Base-by-base conservation (phyloP, 2,329 filamentous ascomycete species). In the Elsinoe arachidis region DNA sequence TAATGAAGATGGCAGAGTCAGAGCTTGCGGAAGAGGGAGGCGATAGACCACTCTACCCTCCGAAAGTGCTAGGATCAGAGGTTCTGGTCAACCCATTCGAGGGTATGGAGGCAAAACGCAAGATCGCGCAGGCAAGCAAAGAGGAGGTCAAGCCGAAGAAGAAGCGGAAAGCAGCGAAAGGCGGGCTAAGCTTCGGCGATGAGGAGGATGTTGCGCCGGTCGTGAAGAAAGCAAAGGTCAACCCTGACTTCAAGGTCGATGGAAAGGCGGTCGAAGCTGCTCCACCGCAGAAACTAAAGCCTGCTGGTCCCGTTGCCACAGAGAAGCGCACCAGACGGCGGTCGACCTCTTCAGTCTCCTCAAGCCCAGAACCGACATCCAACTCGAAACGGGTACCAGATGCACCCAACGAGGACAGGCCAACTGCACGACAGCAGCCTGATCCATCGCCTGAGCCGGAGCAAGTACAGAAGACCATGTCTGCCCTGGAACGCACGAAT, bases 1-100 rank as follows among this genome's bases (percentile, higher is more conserved):
- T 99, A 67, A 85, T 91, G 67, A 95, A 91, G 73, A 96, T 97
- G 78, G 90, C 87, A 17, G 91, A 97, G 69, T 83, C 82, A 0
- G 93, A 97, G 68, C 76, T 95, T 15, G 82, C 86, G 19, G 75
- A 74, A n/a, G 85, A 89, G 56, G 86, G 84, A 14, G 85, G 82
- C 5, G 92, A 97, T 62, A 80, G 90, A 60, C 92, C 92, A 1
- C 73, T 95, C 51, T 99, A 96, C 70, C 86, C 92, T 0, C 82
- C 90, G 35, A 90, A 85, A 70, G 85, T 99, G 59, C 84, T 82
- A 3, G 76, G 78, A 17, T 76, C 87, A 26, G 88, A 93, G 70
- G 83, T 95, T 17, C 70, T 93, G 61, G 82, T 90, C 49, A 93
- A 93, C 66, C 88, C 88, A 0, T 95, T 92, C 60, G 81, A 86